Conservation (phyloP, 2,329 filamentous ascomycete genomes). For the Paecilomyces formosus region DNA sequence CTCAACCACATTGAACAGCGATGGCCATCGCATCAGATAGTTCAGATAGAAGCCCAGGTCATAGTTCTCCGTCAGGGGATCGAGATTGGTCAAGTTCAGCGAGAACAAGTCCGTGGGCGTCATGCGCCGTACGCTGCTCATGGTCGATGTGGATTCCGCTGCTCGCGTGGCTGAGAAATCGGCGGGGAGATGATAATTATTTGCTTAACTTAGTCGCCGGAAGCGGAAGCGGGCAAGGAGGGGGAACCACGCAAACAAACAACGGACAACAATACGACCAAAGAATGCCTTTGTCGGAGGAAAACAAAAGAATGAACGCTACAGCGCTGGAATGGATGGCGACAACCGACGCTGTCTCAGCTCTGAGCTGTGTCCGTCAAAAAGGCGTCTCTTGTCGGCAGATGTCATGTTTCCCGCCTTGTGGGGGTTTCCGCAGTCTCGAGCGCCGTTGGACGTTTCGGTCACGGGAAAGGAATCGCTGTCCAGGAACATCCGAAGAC, state of each 20-base stretch:
- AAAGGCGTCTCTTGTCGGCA: neutral
- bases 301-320: neutral
- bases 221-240: neutral
- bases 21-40: slow-evolving; percentile 93
- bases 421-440: neutral
- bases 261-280: no score
- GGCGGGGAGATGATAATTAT: neutral
- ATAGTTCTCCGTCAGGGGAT: slow-evolving; percentile 96
- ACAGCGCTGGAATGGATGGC: neutral
- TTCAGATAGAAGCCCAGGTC: slow-evolving; percentile 91
- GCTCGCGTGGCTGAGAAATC: slow-evolving; percentile 12
- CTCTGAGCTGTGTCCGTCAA: neutral
- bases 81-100: slow-evolving; percentile 91
- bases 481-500: neutral
- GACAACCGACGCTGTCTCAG: neutral
- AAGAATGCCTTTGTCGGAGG: slow-evolving; percentile 9
- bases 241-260: neutral
- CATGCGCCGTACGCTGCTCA: slow-evolving; percentile 84
- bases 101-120: slow-evolving; percentile 75
- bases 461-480: slow-evolving; percentile 13
- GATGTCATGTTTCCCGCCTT: neutral
- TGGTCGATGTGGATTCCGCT: slow-evolving; percentile 29
- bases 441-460: slow-evolving; percentile 5
- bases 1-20: slow-evolving; percentile 87
- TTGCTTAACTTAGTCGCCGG: neutral